Evolutionary conservation across 1,284 basidiomycete species (phyloP).

Genomic region (Volvariella volvacea): DNA sequence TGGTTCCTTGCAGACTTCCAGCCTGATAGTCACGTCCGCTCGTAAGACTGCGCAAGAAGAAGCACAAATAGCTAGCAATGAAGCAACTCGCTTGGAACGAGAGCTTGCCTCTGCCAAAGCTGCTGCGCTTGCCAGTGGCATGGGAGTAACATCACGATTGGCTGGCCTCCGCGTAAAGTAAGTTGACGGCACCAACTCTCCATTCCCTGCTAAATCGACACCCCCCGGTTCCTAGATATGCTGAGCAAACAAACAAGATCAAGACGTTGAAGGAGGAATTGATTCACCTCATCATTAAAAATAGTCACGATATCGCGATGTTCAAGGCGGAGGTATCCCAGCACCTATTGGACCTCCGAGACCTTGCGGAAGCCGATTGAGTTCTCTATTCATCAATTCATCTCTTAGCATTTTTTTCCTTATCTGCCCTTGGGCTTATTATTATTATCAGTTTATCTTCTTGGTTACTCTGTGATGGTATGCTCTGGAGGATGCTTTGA

Average conservation of each 20-base stretch:
- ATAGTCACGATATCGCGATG: conserved; percentile 68
- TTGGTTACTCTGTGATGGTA: too few species aligned
- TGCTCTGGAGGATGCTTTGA: too few species aligned
- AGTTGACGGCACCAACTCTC: conserved; percentile 9
- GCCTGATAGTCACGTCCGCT: conserved; percentile 8
- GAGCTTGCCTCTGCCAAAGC: conserved; percentile 66
- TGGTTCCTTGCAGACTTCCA: conserved; percentile 7
- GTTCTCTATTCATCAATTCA: conserved; percentile 4
- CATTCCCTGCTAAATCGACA: conserved; percentile 7
- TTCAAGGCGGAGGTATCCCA: conserved; percentile 73
- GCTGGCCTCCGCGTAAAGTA: conserved; percentile 62
- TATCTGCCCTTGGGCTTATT: not conserved
- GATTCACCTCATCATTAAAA: conserved; percentile 72
- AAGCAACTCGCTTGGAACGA: conserved; percentile 57
- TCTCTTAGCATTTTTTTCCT: conserved; percentile 7
- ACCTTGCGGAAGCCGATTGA: conserved; percentile 54
- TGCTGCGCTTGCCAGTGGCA: conserved; percentile 68
- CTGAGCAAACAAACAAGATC: conserved; percentile 70
- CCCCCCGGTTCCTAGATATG: conserved; percentile 48
- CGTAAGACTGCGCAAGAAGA: conserved; percentile 68
- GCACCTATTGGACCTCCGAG: conserved; percentile 56
- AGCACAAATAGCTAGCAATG: conserved; percentile 51
- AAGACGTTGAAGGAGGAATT: conserved; percentile 68
- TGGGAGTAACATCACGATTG: conserved; percentile 70
- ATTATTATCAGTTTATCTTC: not conserved